These are phyloP conservation scores for Vitis rotundifolia DNA, from an alignment of 164 flowering plant species.

Conservation along the genomic window DNA sequence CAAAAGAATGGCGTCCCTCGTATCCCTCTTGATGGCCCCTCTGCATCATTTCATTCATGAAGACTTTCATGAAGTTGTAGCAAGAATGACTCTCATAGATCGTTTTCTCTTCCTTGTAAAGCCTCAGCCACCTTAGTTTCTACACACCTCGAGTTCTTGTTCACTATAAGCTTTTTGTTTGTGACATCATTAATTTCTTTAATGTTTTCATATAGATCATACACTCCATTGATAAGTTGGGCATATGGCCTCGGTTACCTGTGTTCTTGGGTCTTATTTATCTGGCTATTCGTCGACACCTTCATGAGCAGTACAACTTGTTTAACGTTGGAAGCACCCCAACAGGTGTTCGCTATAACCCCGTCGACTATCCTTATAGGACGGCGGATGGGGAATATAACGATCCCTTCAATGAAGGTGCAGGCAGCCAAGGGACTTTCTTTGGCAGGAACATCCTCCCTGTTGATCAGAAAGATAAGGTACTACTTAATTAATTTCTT, in stretches of 20 bases:
- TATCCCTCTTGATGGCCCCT: slow-evolving; percentile 14
- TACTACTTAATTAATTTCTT: neutral
- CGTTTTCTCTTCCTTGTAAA: slow-evolving; percentile 36
- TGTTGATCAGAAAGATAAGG: slow-evolving; percentile 26
- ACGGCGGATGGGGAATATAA: slow-evolving; percentile 33
- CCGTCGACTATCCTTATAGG: slow-evolving; percentile 25
- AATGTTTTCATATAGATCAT: slow-evolving; percentile 21
- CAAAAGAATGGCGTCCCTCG: neutral
- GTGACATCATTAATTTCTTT: too few relatives aligned
- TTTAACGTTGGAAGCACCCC: slow-evolving; percentile 37
- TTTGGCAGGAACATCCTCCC: slow-evolving; percentile 48
- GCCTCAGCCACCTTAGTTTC: too few relatives aligned
- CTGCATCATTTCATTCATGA: slow-evolving; percentile 29
- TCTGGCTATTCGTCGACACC: slow-evolving; percentile 9
- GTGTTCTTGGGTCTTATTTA: slow-evolving; percentile 41
- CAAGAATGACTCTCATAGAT: slow-evolving; percentile 36
- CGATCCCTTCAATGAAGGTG: slow-evolving; percentile 31
- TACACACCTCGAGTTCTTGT: neutral
- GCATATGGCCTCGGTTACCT: slow-evolving; percentile 43
- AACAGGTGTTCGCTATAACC: slow-evolving; percentile 19
- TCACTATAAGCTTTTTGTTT: too few relatives aligned
- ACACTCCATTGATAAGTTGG: slow-evolving; percentile 34
- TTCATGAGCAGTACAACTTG: slow-evolving; percentile 7
- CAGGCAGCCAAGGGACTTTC: slow-evolving; percentile 38
- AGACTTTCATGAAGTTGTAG: slow-evolving; percentile 37